These are phyloP conservation scores for Pyrenophora seminiperda DNA, from an alignment of 2,329 filamentous ascomycete genomes.

Conservation along the genomic window DNA sequence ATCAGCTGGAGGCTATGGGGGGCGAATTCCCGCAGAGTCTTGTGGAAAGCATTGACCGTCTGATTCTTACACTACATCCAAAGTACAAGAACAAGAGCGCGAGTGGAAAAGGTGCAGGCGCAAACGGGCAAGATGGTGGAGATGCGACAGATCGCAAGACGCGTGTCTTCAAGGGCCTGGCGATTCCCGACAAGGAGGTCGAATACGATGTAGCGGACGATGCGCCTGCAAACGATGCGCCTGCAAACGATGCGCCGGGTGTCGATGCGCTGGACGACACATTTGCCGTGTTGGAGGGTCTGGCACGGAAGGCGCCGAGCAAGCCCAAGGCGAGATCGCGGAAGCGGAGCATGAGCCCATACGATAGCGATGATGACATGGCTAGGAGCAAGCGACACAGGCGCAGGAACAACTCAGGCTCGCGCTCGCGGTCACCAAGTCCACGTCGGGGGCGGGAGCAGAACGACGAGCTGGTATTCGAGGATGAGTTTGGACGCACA, in stretches of 20 bases:
- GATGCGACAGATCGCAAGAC: slow-evolving; percentile 71
- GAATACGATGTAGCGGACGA: slow-evolving; percentile 58
- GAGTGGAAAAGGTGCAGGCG: slow-evolving; percentile 44
- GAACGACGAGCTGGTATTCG: slow-evolving; percentile 59
- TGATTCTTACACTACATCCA: slow-evolving; percentile 89
- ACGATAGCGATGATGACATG: slow-evolving; percentile 51
- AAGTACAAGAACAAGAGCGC: slow-evolving; percentile 69
- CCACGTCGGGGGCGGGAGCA: slow-evolving; percentile 53
- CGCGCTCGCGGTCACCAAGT: slow-evolving; percentile 57
- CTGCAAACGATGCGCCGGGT: slow-evolving; percentile 49
- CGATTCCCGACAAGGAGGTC: slow-evolving; percentile 77
- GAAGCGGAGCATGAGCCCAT: slow-evolving; percentile 66
- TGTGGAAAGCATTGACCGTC: slow-evolving; percentile 86
- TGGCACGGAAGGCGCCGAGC: slow-evolving; percentile 61
- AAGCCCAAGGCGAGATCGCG: slow-evolving; percentile 55
- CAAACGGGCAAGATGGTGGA: slow-evolving; percentile 57
- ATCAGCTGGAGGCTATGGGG: slow-evolving; percentile 73
- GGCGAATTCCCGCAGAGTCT: slow-evolving; percentile 85
- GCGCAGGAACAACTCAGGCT: slow-evolving; percentile 57
- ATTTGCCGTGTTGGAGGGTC: slow-evolving; percentile 83
- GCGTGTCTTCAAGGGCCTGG: slow-evolving; percentile 86
- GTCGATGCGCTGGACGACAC: slow-evolving; percentile 86
- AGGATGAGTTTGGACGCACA: slow-evolving; percentile 64
- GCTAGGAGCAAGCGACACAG: slow-evolving; percentile 52
- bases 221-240: slow-evolving; percentile 44